Evolutionary conservation across 2,329 filamentous ascomycete species (phyloP).

Genomic region (Claviceps sp.): DNA sequence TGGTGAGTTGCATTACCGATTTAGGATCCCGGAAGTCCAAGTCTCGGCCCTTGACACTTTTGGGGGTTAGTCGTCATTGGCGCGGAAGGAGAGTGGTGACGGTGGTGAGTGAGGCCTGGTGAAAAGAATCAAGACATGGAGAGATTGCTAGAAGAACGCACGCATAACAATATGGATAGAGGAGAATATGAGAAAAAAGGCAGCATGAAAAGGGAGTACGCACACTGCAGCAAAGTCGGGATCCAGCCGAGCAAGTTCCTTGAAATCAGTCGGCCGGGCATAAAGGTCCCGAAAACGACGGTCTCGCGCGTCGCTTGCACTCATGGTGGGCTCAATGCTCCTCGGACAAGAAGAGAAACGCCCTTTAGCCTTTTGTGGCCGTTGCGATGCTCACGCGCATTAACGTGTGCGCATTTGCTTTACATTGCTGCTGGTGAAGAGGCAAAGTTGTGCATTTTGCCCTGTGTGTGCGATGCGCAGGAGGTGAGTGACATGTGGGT

Average conservation of each 20-base stretch:
- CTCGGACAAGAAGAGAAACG: neutral
- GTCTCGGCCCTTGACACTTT: constrained; percentile 26
- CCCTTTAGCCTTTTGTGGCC: neutral
- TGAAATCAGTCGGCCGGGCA: constrained; percentile 27
- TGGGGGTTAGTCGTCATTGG: neutral
- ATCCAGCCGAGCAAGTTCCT: constrained; percentile 26
- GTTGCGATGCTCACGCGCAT: neutral
- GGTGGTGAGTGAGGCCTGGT: too few relatives aligned
- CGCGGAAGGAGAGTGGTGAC: too few relatives aligned
- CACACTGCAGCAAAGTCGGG: constrained; percentile 29
- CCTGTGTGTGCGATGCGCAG: too few relatives aligned
- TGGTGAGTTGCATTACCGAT: constrained; percentile 69
- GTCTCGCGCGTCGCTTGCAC: constrained; percentile 8
- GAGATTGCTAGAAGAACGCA: too few relatives aligned
- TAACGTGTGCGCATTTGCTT: neutral
- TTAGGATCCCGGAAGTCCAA: constrained; percentile 71
- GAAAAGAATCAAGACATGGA: too few relatives aligned
- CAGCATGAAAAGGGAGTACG: constrained; percentile 1
- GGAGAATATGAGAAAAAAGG: neutral
- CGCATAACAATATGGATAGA: neutral
- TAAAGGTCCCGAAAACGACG: constrained; percentile 27
- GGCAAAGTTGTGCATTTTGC: neutral
- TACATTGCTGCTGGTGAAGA: neutral
- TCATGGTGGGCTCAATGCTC: neutral
- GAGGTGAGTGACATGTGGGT: neutral